These are phyloP conservation scores for Lasiosphaeria miniovina DNA, from an alignment of 495 filamentous ascomycete genomes.

Conservation along the genomic window DNA sequence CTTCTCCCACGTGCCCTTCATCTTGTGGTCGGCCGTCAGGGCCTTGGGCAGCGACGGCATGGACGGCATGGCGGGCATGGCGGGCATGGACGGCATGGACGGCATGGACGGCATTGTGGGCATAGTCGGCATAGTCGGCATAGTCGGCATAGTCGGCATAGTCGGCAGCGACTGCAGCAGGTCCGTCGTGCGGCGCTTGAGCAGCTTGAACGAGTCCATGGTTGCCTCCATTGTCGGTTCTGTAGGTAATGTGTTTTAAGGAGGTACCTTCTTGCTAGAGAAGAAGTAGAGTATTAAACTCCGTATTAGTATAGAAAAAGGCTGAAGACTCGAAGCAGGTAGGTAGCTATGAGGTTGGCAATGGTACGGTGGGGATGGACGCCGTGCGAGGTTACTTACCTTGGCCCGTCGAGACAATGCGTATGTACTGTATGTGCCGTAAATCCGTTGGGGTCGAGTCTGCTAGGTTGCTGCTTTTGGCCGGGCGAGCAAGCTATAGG, in stretches of 20 bases:
- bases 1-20: constrained; percentile 59
- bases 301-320: too few species aligned
- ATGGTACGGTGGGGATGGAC: too few species aligned
- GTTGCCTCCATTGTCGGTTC: background rate
- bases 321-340: too few species aligned
- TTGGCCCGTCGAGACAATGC: too few species aligned
- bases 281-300: too few species aligned
- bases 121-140: constrained; percentile 18
- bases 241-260: background rate
- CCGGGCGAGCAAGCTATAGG: too few species aligned
- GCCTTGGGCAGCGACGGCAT: constrained; percentile 20
- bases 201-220: constrained; percentile 44
- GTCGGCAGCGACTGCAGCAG: constrained; percentile 39
- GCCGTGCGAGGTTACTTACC: too few species aligned
- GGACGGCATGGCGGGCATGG: constrained; percentile 6
- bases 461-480: too few species aligned
- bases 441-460: too few species aligned
- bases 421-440: too few species aligned
- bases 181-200: constrained; percentile 46
- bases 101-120: constrained; percentile 24
- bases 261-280: background rate
- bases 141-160: constrained; percentile 16
- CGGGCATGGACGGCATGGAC: constrained; percentile 19
- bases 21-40: constrained; percentile 19
- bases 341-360: too few species aligned